Evolutionary conservation across 2,329 filamentous ascomycete genomes (phyloP).

Genomic region (Botrytis deweyae): DNA sequence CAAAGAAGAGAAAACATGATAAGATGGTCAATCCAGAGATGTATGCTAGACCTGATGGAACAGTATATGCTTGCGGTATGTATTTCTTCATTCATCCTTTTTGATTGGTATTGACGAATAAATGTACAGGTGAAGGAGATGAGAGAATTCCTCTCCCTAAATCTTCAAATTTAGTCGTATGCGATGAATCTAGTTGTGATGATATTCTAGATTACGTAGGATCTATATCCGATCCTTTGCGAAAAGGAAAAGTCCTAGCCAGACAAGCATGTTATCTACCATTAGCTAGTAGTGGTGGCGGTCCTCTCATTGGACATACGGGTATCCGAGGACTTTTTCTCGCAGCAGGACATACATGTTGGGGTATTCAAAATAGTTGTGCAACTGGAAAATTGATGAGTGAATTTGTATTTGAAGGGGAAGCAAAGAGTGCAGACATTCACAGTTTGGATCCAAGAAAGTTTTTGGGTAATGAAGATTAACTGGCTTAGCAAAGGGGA

Average conservation of each 20-base stretch:
- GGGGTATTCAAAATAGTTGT: slow-evolving; percentile 96
- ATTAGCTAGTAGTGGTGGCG: slow-evolving; percentile 48
- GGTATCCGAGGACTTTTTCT: slow-evolving; percentile 72
- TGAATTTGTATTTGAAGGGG: slow-evolving; percentile 74
- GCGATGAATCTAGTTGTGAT: slow-evolving; percentile 75
- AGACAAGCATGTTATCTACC: slow-evolving; percentile 94
- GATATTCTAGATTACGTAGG: slow-evolving; percentile 80
- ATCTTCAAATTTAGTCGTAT: slow-evolving; percentile 71
- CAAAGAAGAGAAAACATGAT: slow-evolving; percentile 55
- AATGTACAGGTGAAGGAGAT: slow-evolving; percentile 69
- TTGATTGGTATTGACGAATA: not conserved
- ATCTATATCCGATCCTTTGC: slow-evolving; percentile 63
- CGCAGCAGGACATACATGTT: slow-evolving; percentile 91
- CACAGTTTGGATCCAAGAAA: slow-evolving; percentile 65
- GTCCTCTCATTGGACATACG: slow-evolving; percentile 76
- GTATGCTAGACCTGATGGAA: slow-evolving; percentile 83
- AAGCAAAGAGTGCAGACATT: slow-evolving; percentile 66
- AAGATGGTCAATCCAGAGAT: slow-evolving; percentile 82
- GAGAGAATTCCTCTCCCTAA: slow-evolving; percentile 69
- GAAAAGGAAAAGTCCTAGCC: slow-evolving; percentile 65
- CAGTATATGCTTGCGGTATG: slow-evolving; percentile 87
- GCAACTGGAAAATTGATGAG: slow-evolving; percentile 81
- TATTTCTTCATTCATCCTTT: slow-evolving; percentile 10
- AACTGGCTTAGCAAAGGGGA: not conserved
- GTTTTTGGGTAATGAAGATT: slow-evolving; percentile 40